phyloP scores from a whole-genome alignment of 768 basidiomycete genomes.

The Suillus paluster region DNA sequence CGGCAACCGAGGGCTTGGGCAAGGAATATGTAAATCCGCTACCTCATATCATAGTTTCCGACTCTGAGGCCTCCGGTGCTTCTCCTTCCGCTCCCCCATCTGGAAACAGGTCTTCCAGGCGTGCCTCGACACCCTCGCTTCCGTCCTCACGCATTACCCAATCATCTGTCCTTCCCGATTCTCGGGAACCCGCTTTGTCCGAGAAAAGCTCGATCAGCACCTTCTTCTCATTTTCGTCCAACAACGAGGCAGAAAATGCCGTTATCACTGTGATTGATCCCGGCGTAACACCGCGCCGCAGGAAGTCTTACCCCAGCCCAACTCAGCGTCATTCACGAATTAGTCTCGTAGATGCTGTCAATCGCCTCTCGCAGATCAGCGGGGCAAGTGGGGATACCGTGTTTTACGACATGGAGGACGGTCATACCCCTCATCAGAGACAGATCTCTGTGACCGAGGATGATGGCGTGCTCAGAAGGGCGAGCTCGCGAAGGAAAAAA shows the following conservation, averaged over 20 bases:
- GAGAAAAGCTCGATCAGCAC: conserved; percentile 32
- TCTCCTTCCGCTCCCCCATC: not conserved
- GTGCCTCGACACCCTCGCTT: conserved; percentile 17
- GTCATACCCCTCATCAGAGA: not conserved
- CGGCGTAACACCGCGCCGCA: conserved; percentile 11
- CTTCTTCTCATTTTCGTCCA: conserved; percentile 26
- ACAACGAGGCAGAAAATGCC: conserved; percentile 16
- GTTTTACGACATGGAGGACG: conserved; percentile 23
- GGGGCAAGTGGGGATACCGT: conserved; percentile 30
- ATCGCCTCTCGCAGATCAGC: conserved; percentile 28
- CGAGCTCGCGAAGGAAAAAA: not conserved
- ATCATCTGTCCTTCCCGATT: conserved; percentile 10
- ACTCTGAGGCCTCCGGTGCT: not conserved
- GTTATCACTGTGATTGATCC: conserved; percentile 1
- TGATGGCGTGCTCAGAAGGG: conserved; percentile 7
- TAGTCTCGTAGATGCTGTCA: conserved; percentile 31
- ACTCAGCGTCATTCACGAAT: conserved; percentile 24
- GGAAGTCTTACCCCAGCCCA: conserved; percentile 31
- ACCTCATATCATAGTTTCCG: conserved; percentile 2
- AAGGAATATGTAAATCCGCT: conserved; percentile 12
- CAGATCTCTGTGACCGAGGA: conserved; percentile 3
- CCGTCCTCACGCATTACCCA: conserved; percentile 12
- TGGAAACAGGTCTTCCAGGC: conserved; percentile 5
- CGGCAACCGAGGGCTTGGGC: conserved; percentile 5
- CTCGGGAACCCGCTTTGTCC: conserved; percentile 21